A percentile compares a stretch with the other conserved stretches of the same genome.
phyloP scores from a whole-genome alignment of 2,329 filamentous ascomycete species.

The Macrophomina phaseolina region DNA sequence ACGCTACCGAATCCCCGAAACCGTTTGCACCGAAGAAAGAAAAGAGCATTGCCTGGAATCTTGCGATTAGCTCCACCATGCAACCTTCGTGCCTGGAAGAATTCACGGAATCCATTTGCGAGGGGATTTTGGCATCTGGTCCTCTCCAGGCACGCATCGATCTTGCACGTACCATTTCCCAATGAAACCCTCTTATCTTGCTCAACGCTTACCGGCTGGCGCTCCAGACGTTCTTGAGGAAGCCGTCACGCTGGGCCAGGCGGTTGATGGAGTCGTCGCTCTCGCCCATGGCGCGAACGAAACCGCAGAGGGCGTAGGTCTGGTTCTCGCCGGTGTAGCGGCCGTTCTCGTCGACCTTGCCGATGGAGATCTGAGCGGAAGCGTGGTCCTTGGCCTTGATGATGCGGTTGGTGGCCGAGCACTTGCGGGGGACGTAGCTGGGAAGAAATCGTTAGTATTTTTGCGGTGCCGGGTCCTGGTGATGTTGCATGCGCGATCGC shows the following conservation, averaged over 20 bases:
- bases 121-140: background rate
- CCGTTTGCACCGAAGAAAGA: slow-evolving; percentile 25
- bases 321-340: slow-evolving; percentile 97
- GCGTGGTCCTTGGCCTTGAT: slow-evolving; percentile 99
- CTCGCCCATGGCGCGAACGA: slow-evolving; percentile 98
- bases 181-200: slow-evolving; percentile 19
- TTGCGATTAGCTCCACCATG: background rate
- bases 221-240: slow-evolving; percentile 97
- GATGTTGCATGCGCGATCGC: background rate
- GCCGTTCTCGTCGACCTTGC: slow-evolving; percentile 99
- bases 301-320: slow-evolving; percentile 95
- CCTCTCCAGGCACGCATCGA: background rate
- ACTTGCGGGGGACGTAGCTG: slow-evolving; percentile 98
- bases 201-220: slow-evolving; percentile 60
- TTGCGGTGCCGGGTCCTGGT: background rate
- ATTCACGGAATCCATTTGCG: background rate
- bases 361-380: slow-evolving; percentile 94
- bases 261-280: slow-evolving; percentile 96
- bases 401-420: slow-evolving; percentile 98
- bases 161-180: slow-evolving; percentile 25
- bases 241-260: slow-evolving; percentile 92
- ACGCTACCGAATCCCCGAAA: slow-evolving; percentile 22
- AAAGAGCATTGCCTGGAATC: slow-evolving; percentile 26
- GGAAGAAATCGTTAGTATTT: slow-evolving; percentile 23
- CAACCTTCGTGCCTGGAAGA: background rate